Conservation (phyloP, 805 yeast genomes). For the Pichia heedii region DNA sequence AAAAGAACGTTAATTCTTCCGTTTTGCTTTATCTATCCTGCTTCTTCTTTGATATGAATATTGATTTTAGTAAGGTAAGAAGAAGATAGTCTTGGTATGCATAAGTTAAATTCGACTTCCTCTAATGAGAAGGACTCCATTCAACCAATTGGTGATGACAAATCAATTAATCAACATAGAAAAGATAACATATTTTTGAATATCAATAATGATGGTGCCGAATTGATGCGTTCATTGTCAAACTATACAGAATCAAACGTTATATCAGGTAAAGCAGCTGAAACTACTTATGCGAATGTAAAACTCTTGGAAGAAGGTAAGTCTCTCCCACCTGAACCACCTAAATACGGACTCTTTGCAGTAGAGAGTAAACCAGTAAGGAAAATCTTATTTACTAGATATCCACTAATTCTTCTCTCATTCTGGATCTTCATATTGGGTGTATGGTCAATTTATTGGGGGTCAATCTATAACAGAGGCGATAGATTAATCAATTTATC, state of each 20-base stretch:
- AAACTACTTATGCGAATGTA: constrained; percentile 1
- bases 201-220: too few species aligned
- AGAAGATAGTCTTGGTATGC: too few species aligned
- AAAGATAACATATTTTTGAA: too few species aligned
- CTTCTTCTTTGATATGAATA: too few species aligned
- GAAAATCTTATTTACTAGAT: constrained; percentile 10
- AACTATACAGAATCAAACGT: constrained; percentile 18
- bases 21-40: too few species aligned
- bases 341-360: constrained; percentile 14
- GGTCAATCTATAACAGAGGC: constrained; percentile 30
- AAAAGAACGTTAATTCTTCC: too few species aligned
- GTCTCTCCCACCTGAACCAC: neutral
- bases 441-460: constrained; percentile 42
- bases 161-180: too few species aligned
- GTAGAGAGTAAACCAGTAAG: constrained; percentile 11
- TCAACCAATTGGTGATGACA: too few species aligned
- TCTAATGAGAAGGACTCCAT: too few species aligned
- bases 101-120: too few species aligned
- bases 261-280: constrained; percentile 8
- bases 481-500: constrained; percentile 27
- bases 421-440: constrained; percentile 31
- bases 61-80: too few species aligned
- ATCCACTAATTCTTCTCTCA: constrained; percentile 10
- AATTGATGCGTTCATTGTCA: constrained; percentile 16
- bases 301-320: constrained; percentile 4